These are phyloP conservation scores for Scenedesmus sp. DNA, from an alignment of 163 green algal species.

Conservation along the genomic window DNA sequence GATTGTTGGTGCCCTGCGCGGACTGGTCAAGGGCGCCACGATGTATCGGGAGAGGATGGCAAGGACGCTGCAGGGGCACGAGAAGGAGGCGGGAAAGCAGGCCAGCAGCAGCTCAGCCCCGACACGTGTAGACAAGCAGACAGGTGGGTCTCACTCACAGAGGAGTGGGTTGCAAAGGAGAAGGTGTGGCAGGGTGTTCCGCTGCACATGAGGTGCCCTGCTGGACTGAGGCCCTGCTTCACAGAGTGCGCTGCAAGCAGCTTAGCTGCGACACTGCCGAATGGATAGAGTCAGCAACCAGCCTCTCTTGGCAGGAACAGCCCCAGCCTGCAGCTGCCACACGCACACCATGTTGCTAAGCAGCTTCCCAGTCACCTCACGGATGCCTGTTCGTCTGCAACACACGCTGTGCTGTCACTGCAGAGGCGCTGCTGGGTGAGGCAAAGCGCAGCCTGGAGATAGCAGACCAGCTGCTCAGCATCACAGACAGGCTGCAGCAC, in stretches of 20 bases:
- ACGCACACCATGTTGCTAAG: background rate
- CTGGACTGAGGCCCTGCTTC: background rate
- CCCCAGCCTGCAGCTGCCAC: background rate
- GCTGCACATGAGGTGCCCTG: background rate
- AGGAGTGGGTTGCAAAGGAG: background rate
- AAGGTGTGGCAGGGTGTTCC: background rate
- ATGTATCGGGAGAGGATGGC: slow-evolving; percentile 38
- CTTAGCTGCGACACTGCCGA: background rate
- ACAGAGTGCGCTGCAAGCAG: background rate
- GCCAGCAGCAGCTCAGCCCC: slow-evolving; percentile 17
- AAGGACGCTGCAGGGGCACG: slow-evolving; percentile 25
- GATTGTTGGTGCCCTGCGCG: background rate
- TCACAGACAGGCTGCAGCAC: slow-evolving; percentile 26
- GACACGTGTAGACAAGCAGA: slow-evolving; percentile 18
- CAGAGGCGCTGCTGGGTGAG: slow-evolving; percentile 37
- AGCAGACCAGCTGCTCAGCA: slow-evolving; percentile 19
- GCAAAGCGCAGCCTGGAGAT: slow-evolving; percentile 46
- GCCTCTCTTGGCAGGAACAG: background rate
- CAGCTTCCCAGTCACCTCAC: too few species aligned
- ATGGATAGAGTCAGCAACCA: background rate
- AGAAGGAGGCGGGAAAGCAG: slow-evolving; percentile 14
- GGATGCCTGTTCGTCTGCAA: too few species aligned
- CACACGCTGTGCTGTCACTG: background rate
- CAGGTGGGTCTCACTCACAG: background rate
- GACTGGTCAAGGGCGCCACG: background rate